Conservation (phyloP, 768 basidiomycete genomes). For the Rhodotorula kratochvilovae region DNA sequence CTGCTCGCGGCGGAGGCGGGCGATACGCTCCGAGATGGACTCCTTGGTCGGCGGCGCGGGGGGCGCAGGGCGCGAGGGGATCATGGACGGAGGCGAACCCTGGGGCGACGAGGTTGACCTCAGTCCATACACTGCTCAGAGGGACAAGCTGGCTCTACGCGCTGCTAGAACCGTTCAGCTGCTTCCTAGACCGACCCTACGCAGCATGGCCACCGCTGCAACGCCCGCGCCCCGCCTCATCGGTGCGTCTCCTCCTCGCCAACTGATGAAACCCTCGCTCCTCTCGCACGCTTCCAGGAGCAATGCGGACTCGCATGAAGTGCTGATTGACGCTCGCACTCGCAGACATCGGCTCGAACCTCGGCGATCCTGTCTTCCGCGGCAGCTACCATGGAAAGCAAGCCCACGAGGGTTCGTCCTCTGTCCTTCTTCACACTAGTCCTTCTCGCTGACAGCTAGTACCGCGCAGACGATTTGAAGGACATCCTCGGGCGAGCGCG, state of each 20-base stretch:
- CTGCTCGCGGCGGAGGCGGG: constrained; percentile 18
- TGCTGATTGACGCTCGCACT: too few species aligned
- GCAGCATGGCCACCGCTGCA: background rate
- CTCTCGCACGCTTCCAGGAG: background rate
- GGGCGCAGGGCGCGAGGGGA: background rate
- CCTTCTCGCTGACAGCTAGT: too few species aligned
- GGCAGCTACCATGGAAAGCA: constrained; percentile 49
- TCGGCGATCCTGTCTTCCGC: constrained; percentile 44
- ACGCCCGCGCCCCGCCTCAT: background rate
- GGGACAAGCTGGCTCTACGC: background rate
- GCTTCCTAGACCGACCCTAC: background rate
- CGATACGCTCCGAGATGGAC: background rate
- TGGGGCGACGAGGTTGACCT: too few species aligned
- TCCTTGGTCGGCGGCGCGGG: background rate
- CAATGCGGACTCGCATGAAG: too few species aligned
- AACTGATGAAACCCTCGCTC: too few species aligned
- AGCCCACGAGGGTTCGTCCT: constrained; percentile 44
- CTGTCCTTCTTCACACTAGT: too few species aligned
- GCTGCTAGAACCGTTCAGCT: background rate
- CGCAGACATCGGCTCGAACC: constrained; percentile 51
- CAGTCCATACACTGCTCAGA: too few species aligned
- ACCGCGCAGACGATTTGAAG: constrained; percentile 66
- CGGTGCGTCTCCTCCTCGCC: background rate
- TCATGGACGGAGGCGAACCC: background rate
- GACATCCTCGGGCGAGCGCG: constrained; percentile 58